A percentile compares a stretch with the other conserved stretches of the same genome.
These are phyloP conservation scores for Plasmodium yoelii DNA, from an alignment of 169 alveolate genomes.

Conservation along the genomic window DNA sequence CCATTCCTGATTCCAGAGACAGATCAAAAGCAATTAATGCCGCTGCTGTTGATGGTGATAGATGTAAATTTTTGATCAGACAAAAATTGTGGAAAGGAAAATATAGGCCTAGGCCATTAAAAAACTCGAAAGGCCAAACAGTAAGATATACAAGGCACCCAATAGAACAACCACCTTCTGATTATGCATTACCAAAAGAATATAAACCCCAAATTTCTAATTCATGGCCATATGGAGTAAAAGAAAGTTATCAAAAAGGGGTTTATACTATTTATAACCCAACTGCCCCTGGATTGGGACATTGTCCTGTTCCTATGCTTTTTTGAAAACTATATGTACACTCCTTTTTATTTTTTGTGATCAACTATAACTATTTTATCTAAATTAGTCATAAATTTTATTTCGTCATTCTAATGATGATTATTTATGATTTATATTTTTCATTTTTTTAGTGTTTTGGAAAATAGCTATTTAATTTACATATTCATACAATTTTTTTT, in stretches of 20 bases:
- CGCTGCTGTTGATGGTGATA: constrained; percentile 90
- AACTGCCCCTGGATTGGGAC: constrained; percentile 87
- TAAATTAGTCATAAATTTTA: background rate
- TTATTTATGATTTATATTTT: background rate
- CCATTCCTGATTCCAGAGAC: constrained; percentile 91
- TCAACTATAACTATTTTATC: too few species aligned
- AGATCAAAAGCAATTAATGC: constrained; percentile 87
- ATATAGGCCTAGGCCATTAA: constrained; percentile 86
- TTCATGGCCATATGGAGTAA: constrained; percentile 88
- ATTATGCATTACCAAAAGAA: constrained; percentile 80
- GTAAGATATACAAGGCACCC: constrained; percentile 90
- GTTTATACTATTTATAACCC: constrained; percentile 85
- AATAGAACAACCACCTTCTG: constrained; percentile 87
- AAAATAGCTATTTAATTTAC: background rate
- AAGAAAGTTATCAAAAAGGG: constrained; percentile 83
- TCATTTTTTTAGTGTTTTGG: background rate
- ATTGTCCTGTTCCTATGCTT: constrained; percentile 88
- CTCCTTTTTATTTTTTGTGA: too few species aligned
- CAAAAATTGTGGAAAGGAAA: constrained; percentile 90
- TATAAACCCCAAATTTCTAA: constrained; percentile 81
- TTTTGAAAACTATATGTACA: constrained; percentile 21
- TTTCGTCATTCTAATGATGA: background rate
- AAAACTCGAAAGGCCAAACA: constrained; percentile 85
- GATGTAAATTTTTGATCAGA: constrained; percentile 89
- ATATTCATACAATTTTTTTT: too few species aligned